Base-by-base conservation (phyloP, 176 grass and related monocot genomes). In the Thinopyrum elongatum region DNA sequence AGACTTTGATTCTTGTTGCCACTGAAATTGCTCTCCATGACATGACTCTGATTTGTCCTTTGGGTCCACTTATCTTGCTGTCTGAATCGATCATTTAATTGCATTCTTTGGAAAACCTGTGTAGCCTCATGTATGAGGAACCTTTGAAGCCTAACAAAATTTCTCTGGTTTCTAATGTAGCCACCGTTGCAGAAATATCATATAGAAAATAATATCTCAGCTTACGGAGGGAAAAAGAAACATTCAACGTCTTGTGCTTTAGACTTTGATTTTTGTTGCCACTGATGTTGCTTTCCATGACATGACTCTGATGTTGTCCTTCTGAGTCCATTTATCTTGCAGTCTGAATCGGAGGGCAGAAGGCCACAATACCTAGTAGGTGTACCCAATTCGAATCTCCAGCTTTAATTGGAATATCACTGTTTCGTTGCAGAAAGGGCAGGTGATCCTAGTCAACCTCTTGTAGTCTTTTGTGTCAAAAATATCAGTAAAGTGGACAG, bases 161-260 rank as follows among this genome's bases (percentile, higher is more conserved):
- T 75, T 49, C 71, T 75, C 77, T 42, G n/a, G 58, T 61, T 79
- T 38, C n/a, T 79, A 64, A n/a, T 64, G 33, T 79, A 65, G 26
- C 34, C n/a, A 41, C 58, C 34, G 6, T 42, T 79, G n/a, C 17
- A 61, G 77, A 79, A 35, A 79, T 11, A 35, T 63, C 26, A 7
- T 63, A 33, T 16, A 8, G 39, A 79, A 31, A 27, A 63, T 41
- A 62, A 62, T 16, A 62, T 62, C 1, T 26, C 33, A 79, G 57
- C 10, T 27, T 60, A 78, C 21, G 9, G 7, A 11, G 6, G 7
- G 10, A 21, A 19, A 38, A 60, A 33, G 76, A 78, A 78, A 61
- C 55, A 78, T 60, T 61, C 76, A 78, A 61, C 21, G 1, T 61
- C 30, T 78, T 25, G 30, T 78, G 30, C 31, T 78, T n/a, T 78